Base-by-base conservation (phyloP, 257 asterid genomes). In the Ligustrum vulgare region DNA sequence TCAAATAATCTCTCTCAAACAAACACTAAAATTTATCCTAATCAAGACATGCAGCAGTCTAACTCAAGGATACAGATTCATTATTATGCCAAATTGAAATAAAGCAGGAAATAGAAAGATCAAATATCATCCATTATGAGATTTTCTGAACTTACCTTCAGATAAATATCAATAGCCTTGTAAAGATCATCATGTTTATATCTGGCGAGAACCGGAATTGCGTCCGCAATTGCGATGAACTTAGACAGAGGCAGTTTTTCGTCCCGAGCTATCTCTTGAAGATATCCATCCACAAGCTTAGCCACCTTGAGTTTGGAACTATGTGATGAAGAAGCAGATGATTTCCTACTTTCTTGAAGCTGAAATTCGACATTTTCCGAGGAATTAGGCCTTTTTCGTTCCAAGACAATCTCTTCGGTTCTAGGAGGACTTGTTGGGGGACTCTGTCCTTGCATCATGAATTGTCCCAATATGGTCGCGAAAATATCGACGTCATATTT, bases 111-210 rank as follows among this genome's bases (percentile, higher is more conserved):
- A 43, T 12, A 43, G 12, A 43, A 43, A 12, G 51, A 43, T 43
- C 51, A 43, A 43, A 12, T 43, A 43, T 10, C 4, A 43, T 45
- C 20, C n/a, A 45, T 13, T 45, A 45, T 45, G 20, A 45, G 20
- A 4, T 13, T 45, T 45, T n/a, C 28, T 15, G 63, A 54, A 6
- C 6, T 54, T 77, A 94, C 99, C 98, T 93, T 90, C 35, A 93
- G 92, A 81, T 80, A 93, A 75, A 87, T 84, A 84, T 93, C 93
- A 12, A 93, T 93, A 2, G 98, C 97, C 72, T 75, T 91, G 89
- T 91, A 93, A 34, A 93, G 96, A 85, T 84, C 91, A 73, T 93
- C 98, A 74, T 93, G 98, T 47, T 91, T 96, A 23, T 82, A 82
- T 87, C 98, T 85, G 2, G 98, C 82, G 41, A 89, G 89, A 13